Base-by-base conservation (phyloP, 345 rosid genomes). In the Linum tenue region DNA sequence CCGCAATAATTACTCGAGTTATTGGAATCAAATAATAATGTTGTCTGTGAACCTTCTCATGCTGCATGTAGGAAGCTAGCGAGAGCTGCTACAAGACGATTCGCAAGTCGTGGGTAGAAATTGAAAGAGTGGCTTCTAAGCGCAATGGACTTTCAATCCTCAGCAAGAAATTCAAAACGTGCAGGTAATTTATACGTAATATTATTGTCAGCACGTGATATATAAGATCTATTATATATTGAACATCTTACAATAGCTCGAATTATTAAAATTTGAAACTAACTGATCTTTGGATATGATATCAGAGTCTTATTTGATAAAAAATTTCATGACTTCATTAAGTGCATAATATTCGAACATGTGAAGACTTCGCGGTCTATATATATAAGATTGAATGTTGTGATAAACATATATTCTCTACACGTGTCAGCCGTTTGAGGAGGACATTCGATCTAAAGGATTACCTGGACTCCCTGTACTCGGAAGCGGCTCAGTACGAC, bases 401-500 rank as follows among this genome's bases (percentile, higher is more conserved):
- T n/a, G n/a, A n/a, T n/a, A 22, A 22, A 22, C 31, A 22, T 22
- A 15, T 50, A 14, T n/a, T 1, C 17, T 11, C 56, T 36, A 38
- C 4, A 64, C 39, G 50, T 58, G 12, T 37, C 64, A 82, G 84
- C 3, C 80, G 81, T 3, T 41, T 84, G 74, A 44, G 38, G 4
- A 22, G 2, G n/a, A 17, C 71, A 0, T 55, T n/a, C 17, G 77
- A 71, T 63, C 76, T 82, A 2, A 75, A 72, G 64, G 10, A 59
- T 3, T 70, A 60, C 72, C 68, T 84, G 12, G 81, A 69, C 67
- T 64, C 65, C 0, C 17, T 77, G 17, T 82, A 77, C 53, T 0
- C 76, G 4, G 74, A 55, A 1, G 76, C 70, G 44, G 89, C 83
- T 51, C 86, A 82, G 43, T 84, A 73, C 41, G 71, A 84, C 68